Base-by-base conservation (phyloP, 1,284 basidiomycete species). In the Phellopilus nigrolimitatus region DNA sequence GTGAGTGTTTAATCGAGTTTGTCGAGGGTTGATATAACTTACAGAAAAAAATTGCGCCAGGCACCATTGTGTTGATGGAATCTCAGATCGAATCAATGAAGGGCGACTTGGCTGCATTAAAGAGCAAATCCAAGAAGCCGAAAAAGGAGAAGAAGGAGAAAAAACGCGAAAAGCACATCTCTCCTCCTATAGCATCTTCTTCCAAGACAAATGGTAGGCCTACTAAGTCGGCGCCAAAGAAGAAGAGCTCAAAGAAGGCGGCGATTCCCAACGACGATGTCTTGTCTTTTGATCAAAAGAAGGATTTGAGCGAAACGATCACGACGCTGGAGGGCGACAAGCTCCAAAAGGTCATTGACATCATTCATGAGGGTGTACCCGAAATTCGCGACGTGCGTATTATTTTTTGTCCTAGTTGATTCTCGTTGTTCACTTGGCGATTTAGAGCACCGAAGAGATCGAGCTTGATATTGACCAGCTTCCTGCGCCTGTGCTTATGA, bases 381-480 rank as follows among this genome's bases (percentile, higher is more conserved):
- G 87, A 91, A 65, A 88, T 97, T 56, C 81, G 89, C 62, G 87
- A 91, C 62, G 92, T 95, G 64, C 71, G 91, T 82, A 8, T 15
- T 33, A 31, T 12, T 46, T 39, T 3, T 55, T 49, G 21, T 51
- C 41, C 15, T 52, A 27, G 47, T 52, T 48, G 24, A 9, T 8
- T 27, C 21, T 38, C n/a, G 43, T 47, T 46, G 58, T 57, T 56
- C 52, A 33, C 10, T 36, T 15, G 45, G 33, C 43, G 13, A 46
- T 53, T 47, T 71, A 93, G 88, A 91, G 89, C 66, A 90, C 87
- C 48, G 91, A 97, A 67, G 94, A 97, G 72, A 97, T 97, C 62
- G 94, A 97, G 69, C 80, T 97, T 40, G 95, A 97, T 69, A 97
- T 97, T 60, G 94, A 97, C 64, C 74, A 83, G 41, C 75, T 97